Percentiles rank a stretch among this genome's conserved stretches.
Conservation (phyloP, 495 filamentous ascomycete genomes). For the Aspergillus nidulans region DNA sequence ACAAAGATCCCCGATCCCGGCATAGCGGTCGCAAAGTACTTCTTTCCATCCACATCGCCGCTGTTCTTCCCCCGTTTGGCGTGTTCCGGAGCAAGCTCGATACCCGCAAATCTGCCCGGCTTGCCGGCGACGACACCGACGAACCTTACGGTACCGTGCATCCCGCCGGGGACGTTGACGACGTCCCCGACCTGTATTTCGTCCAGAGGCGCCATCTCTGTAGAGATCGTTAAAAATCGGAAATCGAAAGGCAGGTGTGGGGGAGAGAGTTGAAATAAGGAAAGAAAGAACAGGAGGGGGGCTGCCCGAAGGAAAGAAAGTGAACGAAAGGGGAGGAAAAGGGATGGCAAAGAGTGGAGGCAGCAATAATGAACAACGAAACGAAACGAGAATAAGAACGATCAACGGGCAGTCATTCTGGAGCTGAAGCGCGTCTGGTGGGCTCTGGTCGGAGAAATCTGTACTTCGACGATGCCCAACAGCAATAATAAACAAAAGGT, state of each 20-base stretch:
- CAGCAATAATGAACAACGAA: not conserved
- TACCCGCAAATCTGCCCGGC: slow-evolving; percentile 88
- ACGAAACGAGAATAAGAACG: too few relatives aligned
- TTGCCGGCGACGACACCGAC: slow-evolving; percentile 84
- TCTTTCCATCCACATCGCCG: slow-evolving; percentile 84
- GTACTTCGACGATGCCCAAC: slow-evolving; percentile 2
- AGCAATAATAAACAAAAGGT: not conserved
- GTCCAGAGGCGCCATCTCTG: slow-evolving; percentile 36
- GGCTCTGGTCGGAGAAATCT: not conserved
- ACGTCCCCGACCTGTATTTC: slow-evolving; percentile 78
- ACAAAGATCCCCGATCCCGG: slow-evolving; percentile 91
- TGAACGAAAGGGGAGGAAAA: slow-evolving; percentile 10
- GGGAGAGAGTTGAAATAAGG: slow-evolving; percentile 7
- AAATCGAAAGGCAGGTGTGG: slow-evolving; percentile 1
- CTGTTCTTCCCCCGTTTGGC: slow-evolving; percentile 87
- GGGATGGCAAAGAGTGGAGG: slow-evolving; percentile 9
- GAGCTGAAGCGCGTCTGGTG: not conserved
- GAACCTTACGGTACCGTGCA: slow-evolving; percentile 87
- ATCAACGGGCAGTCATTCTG: slow-evolving; percentile 4
- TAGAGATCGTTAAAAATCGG: not conserved
- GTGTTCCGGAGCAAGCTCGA: slow-evolving; percentile 80
- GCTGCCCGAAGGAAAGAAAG: slow-evolving; percentile 6
- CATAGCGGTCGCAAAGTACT: slow-evolving; percentile 76
- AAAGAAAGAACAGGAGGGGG: not conserved
- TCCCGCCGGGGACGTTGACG: slow-evolving; percentile 92